Percentiles rank a stretch among this genome's conserved stretches.
These are phyloP conservation scores for Dalbergia oliveri DNA, from an alignment of 306 rosid genomes.

Conservation along the genomic window DNA sequence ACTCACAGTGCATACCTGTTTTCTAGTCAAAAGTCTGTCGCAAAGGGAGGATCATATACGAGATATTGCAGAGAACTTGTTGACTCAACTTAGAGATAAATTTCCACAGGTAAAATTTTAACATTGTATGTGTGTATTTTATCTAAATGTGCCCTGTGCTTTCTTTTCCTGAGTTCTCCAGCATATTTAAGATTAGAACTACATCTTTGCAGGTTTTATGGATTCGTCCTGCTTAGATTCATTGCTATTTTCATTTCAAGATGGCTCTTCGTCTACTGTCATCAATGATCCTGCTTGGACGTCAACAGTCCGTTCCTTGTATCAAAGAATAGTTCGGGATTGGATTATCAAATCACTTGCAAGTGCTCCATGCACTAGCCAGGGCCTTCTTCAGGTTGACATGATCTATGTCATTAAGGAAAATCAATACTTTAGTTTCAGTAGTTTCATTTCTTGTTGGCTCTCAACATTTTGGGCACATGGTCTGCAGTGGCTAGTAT, in stretches of 20 bases:
- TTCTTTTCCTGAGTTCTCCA: constrained; percentile 36
- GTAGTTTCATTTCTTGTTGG: constrained; percentile 17
- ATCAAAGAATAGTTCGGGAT: constrained; percentile 93
- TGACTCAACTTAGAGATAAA: constrained; percentile 87
- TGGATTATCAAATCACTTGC: constrained; percentile 95
- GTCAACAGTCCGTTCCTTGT: constrained; percentile 80
- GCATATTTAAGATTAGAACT: constrained; percentile 44
- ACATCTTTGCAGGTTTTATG: constrained; percentile 83
- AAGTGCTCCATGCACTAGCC: constrained; percentile 96
- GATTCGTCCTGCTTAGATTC: constrained; percentile 89
- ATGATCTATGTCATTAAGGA: constrained; percentile 41
- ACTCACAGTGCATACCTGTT: constrained; percentile 85
- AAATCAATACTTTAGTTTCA: constrained; percentile 16
- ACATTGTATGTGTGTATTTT: constrained; percentile 31
- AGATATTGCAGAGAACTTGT: constrained; percentile 82
- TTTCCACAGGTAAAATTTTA: constrained; percentile 82
- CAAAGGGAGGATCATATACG: constrained; percentile 92
- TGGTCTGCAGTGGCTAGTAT: constrained; percentile 27
- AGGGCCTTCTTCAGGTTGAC: constrained; percentile 97
- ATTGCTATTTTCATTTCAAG: constrained; percentile 83
- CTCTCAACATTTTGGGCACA: constrained; percentile 4
- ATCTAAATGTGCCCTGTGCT: not conserved
- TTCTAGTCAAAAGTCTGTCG: constrained; percentile 82
- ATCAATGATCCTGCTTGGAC: constrained; percentile 96
- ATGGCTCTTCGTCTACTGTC: constrained; percentile 75